A percentile compares a stretch with the other conserved stretches of the same genome.
Evolutionary conservation across 2,329 filamentous ascomycete genomes (phyloP).

Genomic region (Sporothrix dimorphospora): DNA sequence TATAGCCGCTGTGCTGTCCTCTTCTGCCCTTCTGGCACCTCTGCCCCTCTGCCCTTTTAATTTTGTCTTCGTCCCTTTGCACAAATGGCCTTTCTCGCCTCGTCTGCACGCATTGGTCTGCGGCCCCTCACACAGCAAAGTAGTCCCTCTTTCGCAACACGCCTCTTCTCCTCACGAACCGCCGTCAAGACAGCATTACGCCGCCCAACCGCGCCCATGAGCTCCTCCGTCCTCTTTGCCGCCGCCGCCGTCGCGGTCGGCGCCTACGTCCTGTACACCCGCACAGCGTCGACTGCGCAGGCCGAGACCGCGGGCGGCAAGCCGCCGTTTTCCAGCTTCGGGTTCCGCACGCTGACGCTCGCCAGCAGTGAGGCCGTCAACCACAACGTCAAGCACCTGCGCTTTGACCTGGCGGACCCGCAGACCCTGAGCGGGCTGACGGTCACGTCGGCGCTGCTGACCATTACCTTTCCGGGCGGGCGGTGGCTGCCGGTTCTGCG

Average conservation of each 20-base stretch:
- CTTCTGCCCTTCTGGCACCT: too few species aligned
- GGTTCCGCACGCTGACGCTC: constrained; percentile 53
- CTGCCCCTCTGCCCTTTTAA: neutral
- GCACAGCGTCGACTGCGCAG: constrained; percentile 21
- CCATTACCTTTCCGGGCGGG: constrained; percentile 61
- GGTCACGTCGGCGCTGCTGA: constrained; percentile 61
- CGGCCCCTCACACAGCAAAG: neutral
- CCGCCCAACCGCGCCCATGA: neutral
- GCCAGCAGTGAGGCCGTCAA: constrained; percentile 57
- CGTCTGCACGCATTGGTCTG: constrained; percentile 13
- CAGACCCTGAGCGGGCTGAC: constrained; percentile 53
- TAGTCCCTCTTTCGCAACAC: neutral
- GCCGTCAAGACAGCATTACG: neutral
- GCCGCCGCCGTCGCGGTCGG: constrained; percentile 32
- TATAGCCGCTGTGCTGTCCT: constrained; percentile 9
- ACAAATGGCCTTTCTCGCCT: constrained; percentile 11
- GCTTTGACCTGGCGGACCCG: constrained; percentile 57
- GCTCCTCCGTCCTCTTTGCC: constrained; percentile 18
- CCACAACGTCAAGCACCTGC: constrained; percentile 61
- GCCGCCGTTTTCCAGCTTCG: constrained; percentile 36
- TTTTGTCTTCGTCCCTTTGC: neutral
- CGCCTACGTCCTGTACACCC: constrained; percentile 31
- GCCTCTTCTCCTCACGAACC: neutral
- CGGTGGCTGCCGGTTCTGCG: constrained; percentile 62
- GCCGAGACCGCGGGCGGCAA: constrained; percentile 31